phyloP scores from a whole-genome alignment of 352 stramenopile genomes.

The Pythium monospermum region DNA sequence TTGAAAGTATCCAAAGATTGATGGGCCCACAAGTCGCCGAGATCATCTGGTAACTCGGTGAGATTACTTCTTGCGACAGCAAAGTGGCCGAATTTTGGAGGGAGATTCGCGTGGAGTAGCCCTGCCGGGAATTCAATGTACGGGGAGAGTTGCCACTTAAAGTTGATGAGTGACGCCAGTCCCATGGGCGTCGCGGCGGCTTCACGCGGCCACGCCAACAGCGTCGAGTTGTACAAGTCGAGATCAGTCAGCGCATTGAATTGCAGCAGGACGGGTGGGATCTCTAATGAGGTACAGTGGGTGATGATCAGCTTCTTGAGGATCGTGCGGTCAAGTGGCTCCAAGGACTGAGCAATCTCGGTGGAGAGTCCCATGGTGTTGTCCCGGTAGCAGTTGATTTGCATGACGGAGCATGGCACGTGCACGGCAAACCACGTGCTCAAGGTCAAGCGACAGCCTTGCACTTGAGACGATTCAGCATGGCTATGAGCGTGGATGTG shows the following conservation, averaged over 20 bases:
- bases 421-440: constrained; percentile 3
- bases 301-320: constrained; percentile 19
- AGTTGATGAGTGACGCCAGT: constrained; percentile 5
- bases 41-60: constrained; percentile 11
- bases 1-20: constrained; percentile 9
- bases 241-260: constrained; percentile 8
- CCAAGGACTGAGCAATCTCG: constrained; percentile 2
- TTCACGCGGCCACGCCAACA: constrained; percentile 8
- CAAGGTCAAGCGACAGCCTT: constrained; percentile 8
- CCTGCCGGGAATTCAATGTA: constrained; percentile 6
- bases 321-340: constrained; percentile 2
- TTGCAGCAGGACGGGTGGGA: constrained; percentile 7
- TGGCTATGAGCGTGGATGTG: not conserved
- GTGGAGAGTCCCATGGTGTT: not conserved
- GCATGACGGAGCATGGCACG: constrained; percentile 16
- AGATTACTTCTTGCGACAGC: constrained; percentile 11
- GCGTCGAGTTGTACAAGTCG: constrained; percentile 18
- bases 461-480: no score
- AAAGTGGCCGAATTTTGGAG: constrained; percentile 6
- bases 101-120: constrained; percentile 8
- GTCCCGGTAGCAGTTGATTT: constrained; percentile 19
- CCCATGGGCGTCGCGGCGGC: constrained; percentile 9
- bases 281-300: constrained; percentile 13
- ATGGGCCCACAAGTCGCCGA: constrained; percentile 6
- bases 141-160: constrained; percentile 7